Evolutionary conservation across 805 yeast genomes (phyloP).

Genomic region (Ogataea methanolica): DNA sequence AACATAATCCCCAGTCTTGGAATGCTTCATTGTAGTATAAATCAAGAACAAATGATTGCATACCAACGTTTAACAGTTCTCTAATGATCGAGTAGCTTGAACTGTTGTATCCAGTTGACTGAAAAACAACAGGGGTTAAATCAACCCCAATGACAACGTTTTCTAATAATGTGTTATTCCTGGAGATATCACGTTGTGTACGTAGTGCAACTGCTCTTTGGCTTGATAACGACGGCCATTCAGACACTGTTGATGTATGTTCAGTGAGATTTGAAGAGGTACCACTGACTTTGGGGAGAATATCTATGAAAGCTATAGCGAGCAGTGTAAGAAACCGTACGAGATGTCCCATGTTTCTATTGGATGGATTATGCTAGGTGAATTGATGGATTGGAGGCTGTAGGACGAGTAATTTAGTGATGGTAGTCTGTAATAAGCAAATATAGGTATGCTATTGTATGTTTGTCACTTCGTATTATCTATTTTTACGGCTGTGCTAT

Average conservation of each 20-base stretch:
- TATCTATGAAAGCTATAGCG: too few species aligned
- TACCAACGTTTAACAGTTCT: constrained; percentile 38
- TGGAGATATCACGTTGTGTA: constrained; percentile 44
- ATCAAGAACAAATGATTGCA: constrained; percentile 46
- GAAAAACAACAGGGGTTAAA: constrained; percentile 30
- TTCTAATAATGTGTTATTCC: constrained; percentile 36
- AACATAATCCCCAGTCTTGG: constrained; percentile 50
- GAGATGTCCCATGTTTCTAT: too few species aligned
- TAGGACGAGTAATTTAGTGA: too few species aligned
- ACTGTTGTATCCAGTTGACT: constrained; percentile 28
- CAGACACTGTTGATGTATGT: not conserved
- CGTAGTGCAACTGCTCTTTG: constrained; percentile 33
- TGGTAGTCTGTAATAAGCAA: too few species aligned
- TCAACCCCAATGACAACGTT: constrained; percentile 37
- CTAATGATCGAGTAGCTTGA: constrained; percentile 26
- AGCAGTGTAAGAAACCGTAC: too few species aligned
- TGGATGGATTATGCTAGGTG: too few species aligned
- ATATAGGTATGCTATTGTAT: too few species aligned
- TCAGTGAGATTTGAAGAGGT: too few species aligned
- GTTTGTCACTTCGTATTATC: too few species aligned
- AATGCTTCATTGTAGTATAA: constrained; percentile 49
- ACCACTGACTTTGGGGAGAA: too few species aligned
- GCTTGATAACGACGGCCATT: constrained; percentile 32
- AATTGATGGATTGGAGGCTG: too few species aligned
- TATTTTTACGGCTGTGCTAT: too few species aligned